Percentiles rank a stretch among this genome's conserved stretches.
These are phyloP conservation scores for Fusarium chuoi DNA, from an alignment of 2,329 filamentous ascomycete genomes.

Conservation along the genomic window DNA sequence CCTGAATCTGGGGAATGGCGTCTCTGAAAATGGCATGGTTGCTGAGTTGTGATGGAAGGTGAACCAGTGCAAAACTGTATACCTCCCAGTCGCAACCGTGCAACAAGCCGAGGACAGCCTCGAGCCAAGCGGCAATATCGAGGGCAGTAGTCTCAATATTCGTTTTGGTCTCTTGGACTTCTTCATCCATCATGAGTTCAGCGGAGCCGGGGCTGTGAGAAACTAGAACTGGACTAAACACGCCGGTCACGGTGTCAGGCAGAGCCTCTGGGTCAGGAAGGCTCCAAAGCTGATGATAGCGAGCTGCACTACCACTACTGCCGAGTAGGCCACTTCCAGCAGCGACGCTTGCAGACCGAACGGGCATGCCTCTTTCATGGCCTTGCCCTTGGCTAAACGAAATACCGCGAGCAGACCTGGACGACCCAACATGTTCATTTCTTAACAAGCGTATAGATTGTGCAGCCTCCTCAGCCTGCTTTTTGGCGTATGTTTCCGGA, in stretches of 20 bases:
- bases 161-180: constrained; percentile 24
- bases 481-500: constrained; percentile 62
- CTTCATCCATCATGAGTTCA: constrained; percentile 5
- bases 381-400: constrained; percentile 62
- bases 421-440: constrained; percentile 53
- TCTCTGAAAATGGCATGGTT: constrained; percentile 88
- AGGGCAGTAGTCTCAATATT: constrained; percentile 59
- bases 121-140: constrained; percentile 77
- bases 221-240: constrained; percentile 63
- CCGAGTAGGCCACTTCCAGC: constrained; percentile 47
- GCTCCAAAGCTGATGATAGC: constrained; percentile 67
- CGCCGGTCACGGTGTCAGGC: constrained; percentile 57
- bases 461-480: constrained; percentile 62
- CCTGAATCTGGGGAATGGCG: constrained; percentile 78
- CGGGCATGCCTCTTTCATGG: constrained; percentile 54
- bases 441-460: constrained; percentile 57
- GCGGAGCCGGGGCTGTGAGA: constrained; percentile 49
- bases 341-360: constrained; percentile 56
- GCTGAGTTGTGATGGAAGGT: constrained; percentile 86
- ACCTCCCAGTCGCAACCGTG: constrained; percentile 87
- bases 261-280: constrained; percentile 67
- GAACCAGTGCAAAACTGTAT: constrained; percentile 88
- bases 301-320: constrained; percentile 39
- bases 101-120: constrained; percentile 78
- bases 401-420: constrained; percentile 59